Base-by-base conservation (phyloP, 116 monocot genomes). In the Papilionanthe hybrid region DNA sequence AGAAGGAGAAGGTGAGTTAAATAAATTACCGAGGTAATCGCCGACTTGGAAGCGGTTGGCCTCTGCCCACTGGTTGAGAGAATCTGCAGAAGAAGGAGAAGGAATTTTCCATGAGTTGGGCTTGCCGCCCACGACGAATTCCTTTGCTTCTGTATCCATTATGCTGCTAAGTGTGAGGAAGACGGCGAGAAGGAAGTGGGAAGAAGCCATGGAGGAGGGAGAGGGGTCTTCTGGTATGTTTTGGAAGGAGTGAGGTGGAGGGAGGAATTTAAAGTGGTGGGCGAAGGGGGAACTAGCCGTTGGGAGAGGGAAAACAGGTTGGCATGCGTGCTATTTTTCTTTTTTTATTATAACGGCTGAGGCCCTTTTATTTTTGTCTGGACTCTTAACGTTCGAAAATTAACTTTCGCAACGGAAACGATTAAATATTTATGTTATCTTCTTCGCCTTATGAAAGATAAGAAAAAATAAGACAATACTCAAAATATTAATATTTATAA, bases 11-110 rank as follows among this genome's bases (percentile, higher is more conserved):
- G 56, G 67, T 0, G n/a, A 30, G 8, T 5, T 1, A n/a, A 42
- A 5, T 1, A n/a, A 42, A 5, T 56, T 85, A 95, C 95, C 92
- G 65, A 96, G 95, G 27, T 81, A 81, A 72, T 96, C 95, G 80
- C 91, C 90, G 85, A 83, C 69, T 56, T 72, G 82, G 82, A 83
- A 83, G 18, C 82, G 82, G 72, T 44, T 72, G 7, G 82, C 41
- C 44, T 82, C 82, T 28, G 82, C 82, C 82, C 82, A 82, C 56
- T 72, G 55, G 82, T 83, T 83, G 78, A 83, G 82, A 18, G 82
- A 67, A 7, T 83, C 82, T 4, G 77, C 42, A 20, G 69, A 0
- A 10, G 82, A 72, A 7, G 82, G 72, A 7, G 82, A 77, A 78
- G 82, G 78, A 18, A 83, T 63, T 17, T 72, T 83, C 82, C 82